Percentiles rank a stretch among this genome's conserved stretches.
phyloP scores from a whole-genome alignment of 805 yeast genomes.

The Nakazawaea ambrosiae region DNA sequence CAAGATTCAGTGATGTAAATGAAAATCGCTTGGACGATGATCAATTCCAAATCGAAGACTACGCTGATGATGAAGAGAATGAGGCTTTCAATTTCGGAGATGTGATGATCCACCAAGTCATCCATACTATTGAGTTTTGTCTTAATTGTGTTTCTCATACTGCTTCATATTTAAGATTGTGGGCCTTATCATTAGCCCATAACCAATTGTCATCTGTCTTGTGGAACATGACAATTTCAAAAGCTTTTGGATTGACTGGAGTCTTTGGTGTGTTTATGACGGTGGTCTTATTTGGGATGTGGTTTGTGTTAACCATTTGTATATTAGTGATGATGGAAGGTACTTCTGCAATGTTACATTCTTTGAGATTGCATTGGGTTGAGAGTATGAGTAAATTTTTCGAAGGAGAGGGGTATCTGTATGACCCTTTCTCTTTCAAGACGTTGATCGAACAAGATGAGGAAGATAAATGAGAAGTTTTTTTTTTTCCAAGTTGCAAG shows the following conservation, averaged over 20 bases:
- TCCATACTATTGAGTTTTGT: slow-evolving; percentile 96
- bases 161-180: slow-evolving; percentile 89
- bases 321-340: slow-evolving; percentile 97
- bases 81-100: slow-evolving; percentile 79
- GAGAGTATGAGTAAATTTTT: slow-evolving; percentile 98
- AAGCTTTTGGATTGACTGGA: slow-evolving; percentile 67
- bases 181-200: slow-evolving; percentile 97
- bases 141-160: slow-evolving; percentile 97
- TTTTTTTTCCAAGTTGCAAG: background rate
- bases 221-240: slow-evolving; percentile 91
- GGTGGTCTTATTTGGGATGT: slow-evolving; percentile 81
- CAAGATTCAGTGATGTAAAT: slow-evolving; percentile 14
- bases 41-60: slow-evolving; percentile 31
- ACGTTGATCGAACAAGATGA: slow-evolving; percentile 13
- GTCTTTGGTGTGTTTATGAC: slow-evolving; percentile 62
- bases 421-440: slow-evolving; percentile 77
- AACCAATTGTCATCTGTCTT: slow-evolving; percentile 92
- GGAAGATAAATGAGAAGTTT: background rate
- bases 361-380: slow-evolving; percentile 98
- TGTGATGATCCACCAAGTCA: slow-evolving; percentile 92
- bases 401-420: slow-evolving; percentile 92
- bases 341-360: slow-evolving; percentile 97
- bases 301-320: slow-evolving; percentile 89
- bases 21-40: slow-evolving; percentile 22
- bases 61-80: slow-evolving; percentile 45